Base-by-base conservation (phyloP, 345 rosid species). In the Excoecaria cochinchinensis region DNA sequence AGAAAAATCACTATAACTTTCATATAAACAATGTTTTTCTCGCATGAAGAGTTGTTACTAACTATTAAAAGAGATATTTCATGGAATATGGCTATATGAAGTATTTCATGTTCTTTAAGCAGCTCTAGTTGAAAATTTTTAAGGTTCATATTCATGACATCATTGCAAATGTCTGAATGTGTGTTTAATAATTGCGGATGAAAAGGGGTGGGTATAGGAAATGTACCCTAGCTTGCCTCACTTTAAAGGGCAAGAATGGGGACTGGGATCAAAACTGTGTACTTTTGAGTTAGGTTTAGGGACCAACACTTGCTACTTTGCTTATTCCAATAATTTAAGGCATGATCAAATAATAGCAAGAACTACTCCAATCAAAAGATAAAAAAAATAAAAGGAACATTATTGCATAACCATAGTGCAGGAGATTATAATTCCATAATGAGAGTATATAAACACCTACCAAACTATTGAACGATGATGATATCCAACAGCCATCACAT, bases 401-500 rank as follows among this genome's bases (percentile, higher is more conserved):
- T 61, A 16, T 48, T 62, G 70, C 2, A 58, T 50, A 24, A 62
- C 21, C 36, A 68, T 8, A 19, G 66, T 4, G 40, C 21, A 7
- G 47, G 21, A 22, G 25, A 40, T 39, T 40, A 42, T 24, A 21
- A 31, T 25, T 39, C 47, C 15, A 50, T 62, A 24, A 42, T 16
- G 12, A 38, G 57, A 70, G 8, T 38, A 38, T 10, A 44, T 57
- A 24, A n/a, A 60, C 17, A 95, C 99, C 99, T 95, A 98, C 99
- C 99, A 95, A 74, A 95, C 90, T 52, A 90, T 95, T 77, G 97
- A 91, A 22, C 99, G 97, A 78, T 95, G 97, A 81, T 89, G 87
- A 77, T 82, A 72, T 76, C 99, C 99, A 82, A 98, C 98, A 66
- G 96, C 99, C 98, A 95, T 93, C 55, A 95, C 99, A 71, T 93